Evolutionary conservation across 805 yeast species (phyloP), one percentile per base, ranked within the genome.

Genomic region (Lipomyces yamadae): DNA sequence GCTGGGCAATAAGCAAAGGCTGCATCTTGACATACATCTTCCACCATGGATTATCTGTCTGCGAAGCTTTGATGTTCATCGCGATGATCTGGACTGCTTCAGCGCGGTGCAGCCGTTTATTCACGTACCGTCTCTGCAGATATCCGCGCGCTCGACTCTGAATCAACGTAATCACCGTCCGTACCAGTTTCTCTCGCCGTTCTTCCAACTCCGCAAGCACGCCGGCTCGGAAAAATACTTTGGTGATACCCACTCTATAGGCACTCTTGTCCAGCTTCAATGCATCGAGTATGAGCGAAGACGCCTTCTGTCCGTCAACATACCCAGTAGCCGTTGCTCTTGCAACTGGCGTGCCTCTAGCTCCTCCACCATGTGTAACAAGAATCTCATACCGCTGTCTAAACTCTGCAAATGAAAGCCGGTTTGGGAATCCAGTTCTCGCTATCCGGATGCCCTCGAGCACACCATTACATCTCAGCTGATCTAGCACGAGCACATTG

Each of bases 381-480:
- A 95, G 79, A n/a, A 93, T 84, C 37, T 85, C 84, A 76, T 95
- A 95, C 62, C 97, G 83, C 50, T 81, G 82, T 61, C 84, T 85
- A 78, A 95, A 95, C 58, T 91, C 94, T 56, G 87, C 85, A 77
- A 93, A 94, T 35, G 88, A 85, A 75, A 94, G 86, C 71, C 97
- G 85, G 77, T 95, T 95, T 4, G 99, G 99, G 77, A 89, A 95
- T 1, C 99, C 99, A 7, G 97, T 92, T 70, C 99, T 85, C 0
- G 98, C 97, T 67, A 95, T 95, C 77, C 99, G 84, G 37, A 95
- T 95, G 68, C 99, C 99, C 81, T 95, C 99, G 61, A 95, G 80
- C 15, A 95, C 99, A 84, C 99, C 99, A 75, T 95, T 95, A 75
- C 98, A 95, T 70, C 97, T 83, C 69, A 95, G 81, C 78, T 95